A percentile compares a stretch with the other conserved stretches of the same genome.
Evolutionary conservation across 805 yeast genomes (phyloP).

Genomic region (Nakazawaea wickerhamii): DNA sequence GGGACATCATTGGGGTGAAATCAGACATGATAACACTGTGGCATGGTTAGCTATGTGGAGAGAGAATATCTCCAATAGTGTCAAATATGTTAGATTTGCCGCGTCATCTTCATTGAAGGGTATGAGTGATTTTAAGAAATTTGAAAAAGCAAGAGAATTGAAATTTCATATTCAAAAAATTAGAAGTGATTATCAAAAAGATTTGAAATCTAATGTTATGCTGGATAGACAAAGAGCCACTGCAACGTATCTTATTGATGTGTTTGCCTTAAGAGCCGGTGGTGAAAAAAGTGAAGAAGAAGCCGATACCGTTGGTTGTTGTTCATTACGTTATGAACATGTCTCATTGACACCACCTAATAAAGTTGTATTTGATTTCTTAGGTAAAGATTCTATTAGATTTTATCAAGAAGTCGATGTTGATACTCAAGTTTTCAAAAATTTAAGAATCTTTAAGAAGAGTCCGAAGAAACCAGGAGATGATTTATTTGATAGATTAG

Average conservation of each 20-base stretch:
- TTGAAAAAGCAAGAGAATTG: constrained; percentile 87
- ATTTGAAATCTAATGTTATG: constrained; percentile 73
- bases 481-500: constrained; percentile 85
- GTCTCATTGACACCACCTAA: constrained; percentile 80
- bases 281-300: constrained; percentile 97
- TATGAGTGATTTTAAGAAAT: constrained; percentile 82
- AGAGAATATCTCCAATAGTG: constrained; percentile 79
- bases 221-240: constrained; percentile 87
- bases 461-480: constrained; percentile 89
- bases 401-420: constrained; percentile 91
- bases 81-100: constrained; percentile 87
- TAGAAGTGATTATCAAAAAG: constrained; percentile 65
- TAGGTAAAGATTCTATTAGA: constrained; percentile 93
- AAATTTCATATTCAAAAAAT: constrained; percentile 66
- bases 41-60: constrained; percentile 98
- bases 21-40: constrained; percentile 82
- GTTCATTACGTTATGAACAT: constrained; percentile 89
- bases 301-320: constrained; percentile 97
- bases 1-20: constrained; percentile 89
- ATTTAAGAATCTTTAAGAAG: constrained; percentile 79
- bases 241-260: constrained; percentile 88
- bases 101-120: constrained; percentile 90
- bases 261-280: constrained; percentile 94
- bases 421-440: constrained; percentile 86
- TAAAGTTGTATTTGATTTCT: constrained; percentile 81